Base-by-base conservation (phyloP, 2,329 filamentous ascomycete species). In the Pleomassaria siparia region DNA sequence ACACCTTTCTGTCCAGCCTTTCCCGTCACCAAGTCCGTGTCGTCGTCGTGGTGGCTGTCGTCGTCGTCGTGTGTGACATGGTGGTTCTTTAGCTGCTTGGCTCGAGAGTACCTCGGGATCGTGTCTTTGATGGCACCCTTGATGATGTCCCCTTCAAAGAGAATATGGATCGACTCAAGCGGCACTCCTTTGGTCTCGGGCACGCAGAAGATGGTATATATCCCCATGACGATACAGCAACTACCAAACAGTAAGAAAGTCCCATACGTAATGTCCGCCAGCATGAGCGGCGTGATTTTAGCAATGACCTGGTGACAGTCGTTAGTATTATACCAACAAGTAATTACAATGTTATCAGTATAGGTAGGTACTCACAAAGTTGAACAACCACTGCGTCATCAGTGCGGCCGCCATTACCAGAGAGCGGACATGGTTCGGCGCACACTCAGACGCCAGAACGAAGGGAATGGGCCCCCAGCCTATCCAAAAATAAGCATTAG, bases 331-430 rank as follows among this genome's bases (percentile, higher is more conserved):
- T n/a, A n/a, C n/a, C n/a, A n/a, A n/a, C n/a, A n/a, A n/a, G n/a
- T n/a, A n/a, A n/a, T n/a, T n/a, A 8, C 5, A 18, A 5, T 16
- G 16, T 11, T 51, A 37, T 58, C 12, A n/a, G 36, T 39, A n/a
- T 5, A 10, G 8, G 16, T 24, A 3, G 13, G 3, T 26, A 26
- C 20, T 64, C 13, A 62, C 56, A 37, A 71, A 70, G 45, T 72
- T 71, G 60, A 73, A 70, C 2, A 74, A 62, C 74, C 74, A 76
- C 39, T 76, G 74, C 10, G 72, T 75, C 70, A 74, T 73, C n/a
- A 75, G 55, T 18, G 72, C 69, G 5, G 64, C 67, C 2, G 72
- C 72, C 73, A 75, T 75, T 54, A 73, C 60, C 13, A 75, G 61
- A 8, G 68, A 71, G 0, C 73, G 68, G 1, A 74, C 57, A 49